Conservation (phyloP, 208 protist genomes). For the Angomonas ambiguus region DNA sequence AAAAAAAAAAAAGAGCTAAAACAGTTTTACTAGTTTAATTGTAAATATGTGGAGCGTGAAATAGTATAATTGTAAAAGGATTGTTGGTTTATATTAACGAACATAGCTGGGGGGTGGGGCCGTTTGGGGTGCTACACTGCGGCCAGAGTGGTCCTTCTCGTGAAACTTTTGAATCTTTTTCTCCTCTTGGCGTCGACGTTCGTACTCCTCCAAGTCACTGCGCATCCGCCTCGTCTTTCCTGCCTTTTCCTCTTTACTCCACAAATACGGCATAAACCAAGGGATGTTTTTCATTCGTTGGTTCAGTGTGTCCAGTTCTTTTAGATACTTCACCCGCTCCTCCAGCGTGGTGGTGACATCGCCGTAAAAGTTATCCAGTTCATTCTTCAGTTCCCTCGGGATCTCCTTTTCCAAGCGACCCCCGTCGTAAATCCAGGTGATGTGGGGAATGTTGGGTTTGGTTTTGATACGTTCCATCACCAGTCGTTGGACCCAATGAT, state of each 20-base stretch:
- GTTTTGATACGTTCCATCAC: constrained; percentile 74
- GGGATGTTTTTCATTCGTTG: constrained; percentile 87
- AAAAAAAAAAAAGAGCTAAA: constrained; percentile 7
- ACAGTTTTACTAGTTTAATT: not conserved
- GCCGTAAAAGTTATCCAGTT: constrained; percentile 65
- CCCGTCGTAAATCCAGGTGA: constrained; percentile 88
- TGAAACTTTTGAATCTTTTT: constrained; percentile 23
- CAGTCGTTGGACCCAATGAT: constrained; percentile 84
- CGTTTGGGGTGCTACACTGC: constrained; percentile 59
- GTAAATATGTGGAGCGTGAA: constrained; percentile 9
- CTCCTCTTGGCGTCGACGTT: constrained; percentile 32
- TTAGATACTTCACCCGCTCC: constrained; percentile 83
- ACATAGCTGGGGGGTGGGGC: constrained; percentile 74
- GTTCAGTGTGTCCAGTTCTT: constrained; percentile 88
- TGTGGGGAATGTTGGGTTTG: constrained; percentile 76
- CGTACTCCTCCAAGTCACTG: constrained; percentile 70
- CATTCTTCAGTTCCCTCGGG: constrained; percentile 51
- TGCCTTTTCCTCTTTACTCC: constrained; percentile 88
- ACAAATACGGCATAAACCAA: constrained; percentile 93
- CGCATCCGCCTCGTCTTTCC: constrained; percentile 58
- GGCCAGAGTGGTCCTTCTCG: constrained; percentile 19
- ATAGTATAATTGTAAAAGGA: not conserved
- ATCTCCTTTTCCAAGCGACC: constrained; percentile 75
- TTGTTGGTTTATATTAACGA: constrained; percentile 22
- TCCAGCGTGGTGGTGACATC: constrained; percentile 70